A percentile compares a stretch with the other conserved stretches of the same genome.
These are phyloP conservation scores for Aspergillus amoenus DNA, from an alignment of 2,329 filamentous ascomycete species.

Conservation along the genomic window DNA sequence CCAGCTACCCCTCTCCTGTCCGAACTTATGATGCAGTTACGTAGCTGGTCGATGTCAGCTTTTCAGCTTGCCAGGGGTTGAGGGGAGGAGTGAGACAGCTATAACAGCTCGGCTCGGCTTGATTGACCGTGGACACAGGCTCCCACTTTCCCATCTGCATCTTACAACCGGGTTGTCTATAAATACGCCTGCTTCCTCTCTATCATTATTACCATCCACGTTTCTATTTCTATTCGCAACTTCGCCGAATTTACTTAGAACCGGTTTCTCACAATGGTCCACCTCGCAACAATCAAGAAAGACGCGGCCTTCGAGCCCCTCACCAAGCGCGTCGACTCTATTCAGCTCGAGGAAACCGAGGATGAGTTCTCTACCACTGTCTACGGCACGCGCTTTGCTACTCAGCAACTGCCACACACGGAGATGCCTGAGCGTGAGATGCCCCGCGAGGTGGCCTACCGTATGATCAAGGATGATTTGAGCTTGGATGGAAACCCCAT, in stretches of 20 bases:
- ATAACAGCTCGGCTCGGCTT: not conserved
- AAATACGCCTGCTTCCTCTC: not conserved
- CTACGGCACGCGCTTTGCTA: slow-evolving; percentile 83
- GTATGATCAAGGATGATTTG: slow-evolving; percentile 94
- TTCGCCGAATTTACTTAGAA: not conserved
- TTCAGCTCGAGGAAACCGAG: slow-evolving; percentile 46
- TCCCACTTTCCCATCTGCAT: not conserved
- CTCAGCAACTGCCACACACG: slow-evolving; percentile 73
- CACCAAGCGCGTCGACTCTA: slow-evolving; percentile 45
- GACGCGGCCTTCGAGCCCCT: slow-evolving; percentile 36
- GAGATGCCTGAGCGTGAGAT: slow-evolving; percentile 90
- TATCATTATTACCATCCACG: not conserved
- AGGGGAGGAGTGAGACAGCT: not conserved
- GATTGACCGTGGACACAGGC: too few species aligned
- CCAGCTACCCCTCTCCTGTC: not conserved
- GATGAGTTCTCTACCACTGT: slow-evolving; percentile 69
- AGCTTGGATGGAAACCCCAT: slow-evolving; percentile 89
- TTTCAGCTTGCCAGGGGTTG: too few species aligned
- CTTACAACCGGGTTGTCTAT: not conserved
- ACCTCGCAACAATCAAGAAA: slow-evolving; percentile 40
- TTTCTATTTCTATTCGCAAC: not conserved
- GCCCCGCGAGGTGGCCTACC: slow-evolving; percentile 90
- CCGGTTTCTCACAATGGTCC: slow-evolving; percentile 35
- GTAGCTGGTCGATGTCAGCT: too few species aligned
- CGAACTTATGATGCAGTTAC: slow-evolving; percentile 5